Evolutionary conservation across 148 eudicot species (phyloP).

Genomic region (Heliosperma pusillum): DNA sequence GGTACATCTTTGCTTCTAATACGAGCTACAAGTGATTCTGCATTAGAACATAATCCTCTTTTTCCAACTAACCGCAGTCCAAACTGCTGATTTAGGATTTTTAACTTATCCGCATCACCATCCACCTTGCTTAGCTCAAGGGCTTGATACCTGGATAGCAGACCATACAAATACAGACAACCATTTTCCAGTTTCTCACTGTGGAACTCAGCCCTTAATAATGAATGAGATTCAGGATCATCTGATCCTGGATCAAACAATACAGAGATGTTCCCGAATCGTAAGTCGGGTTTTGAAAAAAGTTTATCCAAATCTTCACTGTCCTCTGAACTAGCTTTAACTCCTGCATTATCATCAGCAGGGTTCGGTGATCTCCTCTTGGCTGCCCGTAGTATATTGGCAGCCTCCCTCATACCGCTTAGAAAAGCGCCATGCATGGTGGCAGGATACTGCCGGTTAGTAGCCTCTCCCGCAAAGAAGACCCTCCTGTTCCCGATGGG

Average conservation of each 20-base stretch:
- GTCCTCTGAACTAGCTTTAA: conserved; percentile 21
- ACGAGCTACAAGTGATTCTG: conserved; percentile 44
- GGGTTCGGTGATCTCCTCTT: conserved; percentile 40
- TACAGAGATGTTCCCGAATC: conserved; percentile 50
- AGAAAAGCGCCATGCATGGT: conserved; percentile 99
- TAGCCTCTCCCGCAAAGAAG: conserved; percentile 96
- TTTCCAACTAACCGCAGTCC: conserved; percentile 54
- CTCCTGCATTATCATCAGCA: conserved; percentile 28
- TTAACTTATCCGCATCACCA: conserved; percentile 47
- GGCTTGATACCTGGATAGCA: conserved; percentile 41
- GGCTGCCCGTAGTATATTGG: conserved; percentile 70
- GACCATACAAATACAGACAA: conserved; percentile 45
- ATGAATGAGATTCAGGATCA: conserved; percentile 42
- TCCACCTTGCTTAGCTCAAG: conserved; percentile 45
- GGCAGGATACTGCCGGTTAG: conserved; percentile 90
- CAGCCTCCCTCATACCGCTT: conserved; percentile 99
- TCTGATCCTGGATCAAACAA: conserved; percentile 46
- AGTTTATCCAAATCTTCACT: conserved; percentile 36
- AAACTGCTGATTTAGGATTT: conserved; percentile 37
- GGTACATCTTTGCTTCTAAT: conserved; percentile 28
- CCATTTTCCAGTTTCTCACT: conserved; percentile 37
- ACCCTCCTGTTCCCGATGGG: conserved; percentile 71
- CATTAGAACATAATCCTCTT: conserved; percentile 40
- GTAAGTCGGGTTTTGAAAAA: conserved; percentile 53
- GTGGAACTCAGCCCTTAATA: conserved; percentile 47